Conservation (phyloP, 1,284 basidiomycete species). For the Moniliella sp. region DNA sequence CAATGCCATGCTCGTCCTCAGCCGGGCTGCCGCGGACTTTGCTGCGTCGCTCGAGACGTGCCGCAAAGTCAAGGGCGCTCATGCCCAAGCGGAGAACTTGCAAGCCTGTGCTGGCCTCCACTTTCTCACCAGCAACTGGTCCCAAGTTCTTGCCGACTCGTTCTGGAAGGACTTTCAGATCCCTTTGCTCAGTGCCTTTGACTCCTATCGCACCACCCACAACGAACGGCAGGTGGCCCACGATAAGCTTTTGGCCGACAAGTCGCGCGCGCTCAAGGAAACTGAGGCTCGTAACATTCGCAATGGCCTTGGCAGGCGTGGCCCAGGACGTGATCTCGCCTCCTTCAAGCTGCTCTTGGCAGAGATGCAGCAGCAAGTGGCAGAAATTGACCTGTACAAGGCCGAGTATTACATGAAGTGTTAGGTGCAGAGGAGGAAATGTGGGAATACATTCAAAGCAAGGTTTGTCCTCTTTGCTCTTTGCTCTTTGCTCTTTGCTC, state of each 20-base stretch:
- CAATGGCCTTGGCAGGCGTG: no score
- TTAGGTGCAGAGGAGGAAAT: slow-evolving; percentile 76
- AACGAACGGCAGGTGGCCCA: slow-evolving; percentile 34
- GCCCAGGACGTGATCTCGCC: slow-evolving; percentile 39
- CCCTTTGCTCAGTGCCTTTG: slow-evolving; percentile 60
- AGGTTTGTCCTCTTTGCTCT: no score
- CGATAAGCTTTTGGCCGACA: slow-evolving; percentile 41
- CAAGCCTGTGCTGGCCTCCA: slow-evolving; percentile 46
- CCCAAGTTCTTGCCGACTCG: slow-evolving; percentile 67
- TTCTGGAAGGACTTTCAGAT: slow-evolving; percentile 74
- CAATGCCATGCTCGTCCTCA: slow-evolving; percentile 57
- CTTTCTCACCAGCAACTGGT: slow-evolving; percentile 74
- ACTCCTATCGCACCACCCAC: slow-evolving; percentile 54
- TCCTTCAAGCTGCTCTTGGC: slow-evolving; percentile 20
- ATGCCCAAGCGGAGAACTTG: slow-evolving; percentile 14
- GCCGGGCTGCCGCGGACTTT: slow-evolving; percentile 60
- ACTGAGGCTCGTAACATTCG: slow-evolving; percentile 75
- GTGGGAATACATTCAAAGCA: slow-evolving; percentile 61
- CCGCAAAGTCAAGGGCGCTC: slow-evolving; percentile 25
- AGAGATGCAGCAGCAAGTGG: slow-evolving; percentile 65
- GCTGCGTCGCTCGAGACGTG: slow-evolving; percentile 43
- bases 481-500: no score
- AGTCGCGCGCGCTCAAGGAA: slow-evolving; percentile 60
- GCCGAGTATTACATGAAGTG: slow-evolving; percentile 59
- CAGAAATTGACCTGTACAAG: slow-evolving; percentile 62